phyloP scores from a whole-genome alignment of 257 asterid genomes.

The Fraxinus americana region DNA sequence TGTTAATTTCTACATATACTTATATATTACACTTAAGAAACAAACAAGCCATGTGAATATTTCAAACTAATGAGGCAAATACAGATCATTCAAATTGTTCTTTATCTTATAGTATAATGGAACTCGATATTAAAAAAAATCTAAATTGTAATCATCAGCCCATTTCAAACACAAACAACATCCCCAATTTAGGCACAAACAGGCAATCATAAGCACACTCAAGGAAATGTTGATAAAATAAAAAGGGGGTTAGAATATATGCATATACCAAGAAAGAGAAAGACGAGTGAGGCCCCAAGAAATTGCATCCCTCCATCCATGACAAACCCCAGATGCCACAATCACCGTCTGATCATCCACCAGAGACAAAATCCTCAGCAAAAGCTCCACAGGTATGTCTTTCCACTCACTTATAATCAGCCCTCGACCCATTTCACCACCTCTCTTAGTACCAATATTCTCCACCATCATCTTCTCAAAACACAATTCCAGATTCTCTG shows the following conservation, averaged over 20 bases:
- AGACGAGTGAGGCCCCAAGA: slow-evolving; percentile 82
- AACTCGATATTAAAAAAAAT: background rate
- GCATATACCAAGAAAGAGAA: slow-evolving; percentile 79
- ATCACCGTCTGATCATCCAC: slow-evolving; percentile 87
- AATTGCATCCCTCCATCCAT: slow-evolving; percentile 95
- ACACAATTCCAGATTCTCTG: slow-evolving; percentile 54
- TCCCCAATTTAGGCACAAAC: background rate
- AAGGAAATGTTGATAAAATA: background rate
- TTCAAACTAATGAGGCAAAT: background rate
- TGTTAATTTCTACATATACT: too few species aligned
- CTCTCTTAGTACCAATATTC: slow-evolving; percentile 15
- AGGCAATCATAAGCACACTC: too few species aligned
- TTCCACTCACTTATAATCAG: slow-evolving; percentile 81
- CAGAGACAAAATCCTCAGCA: slow-evolving; percentile 75
- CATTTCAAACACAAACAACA: background rate
- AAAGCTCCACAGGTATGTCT: slow-evolving; percentile 84
- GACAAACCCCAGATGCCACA: slow-evolving; percentile 93
- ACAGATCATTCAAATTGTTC: background rate
- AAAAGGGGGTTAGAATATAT: background rate
- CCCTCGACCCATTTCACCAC: slow-evolving; percentile 52
- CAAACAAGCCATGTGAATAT: background rate
- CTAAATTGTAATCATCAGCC: background rate
- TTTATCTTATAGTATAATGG: background rate
- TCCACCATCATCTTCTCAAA: slow-evolving; percentile 69
- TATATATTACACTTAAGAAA: background rate